phyloP scores from a whole-genome alignment of 441 rosid species.

The Syzygium syzygioides region DNA sequence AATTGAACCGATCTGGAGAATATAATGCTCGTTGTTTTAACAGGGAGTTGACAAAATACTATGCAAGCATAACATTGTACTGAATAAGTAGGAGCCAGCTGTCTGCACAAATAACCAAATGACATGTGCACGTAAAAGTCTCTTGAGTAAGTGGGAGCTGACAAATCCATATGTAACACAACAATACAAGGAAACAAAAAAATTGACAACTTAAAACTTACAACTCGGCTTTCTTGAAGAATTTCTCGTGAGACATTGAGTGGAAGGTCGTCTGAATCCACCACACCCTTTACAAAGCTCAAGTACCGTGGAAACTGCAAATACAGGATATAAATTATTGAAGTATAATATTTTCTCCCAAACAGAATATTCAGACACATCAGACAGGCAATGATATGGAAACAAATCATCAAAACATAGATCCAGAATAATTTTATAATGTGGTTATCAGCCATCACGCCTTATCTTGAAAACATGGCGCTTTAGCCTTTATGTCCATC shows the following conservation, averaged over 20 bases:
- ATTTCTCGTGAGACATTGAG: constrained; percentile 96
- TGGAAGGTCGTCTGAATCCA: constrained; percentile 94
- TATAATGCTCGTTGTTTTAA: neutral
- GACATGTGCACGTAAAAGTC: neutral
- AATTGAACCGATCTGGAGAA: neutral
- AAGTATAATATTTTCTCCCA: neutral
- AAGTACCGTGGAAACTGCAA: constrained; percentile 90
- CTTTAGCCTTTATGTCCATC: neutral
- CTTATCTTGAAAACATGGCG: neutral
- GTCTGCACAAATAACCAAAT: neutral
- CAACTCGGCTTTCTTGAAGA: constrained; percentile 96
- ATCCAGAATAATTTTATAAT: neutral
- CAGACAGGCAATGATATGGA: neutral
- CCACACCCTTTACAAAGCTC: constrained; percentile 97
- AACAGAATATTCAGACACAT: neutral
- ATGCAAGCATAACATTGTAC: neutral
- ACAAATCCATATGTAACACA: neutral
- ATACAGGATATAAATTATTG: neutral
- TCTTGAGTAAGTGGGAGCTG: neutral
- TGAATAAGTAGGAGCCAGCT: neutral
- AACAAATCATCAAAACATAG: neutral
- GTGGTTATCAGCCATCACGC: neutral
- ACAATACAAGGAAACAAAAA: neutral
- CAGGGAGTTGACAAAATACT: neutral
- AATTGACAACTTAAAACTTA: constrained; percentile 21